Conservation (phyloP, 805 yeast genomes). For the Starmerella asiatica region DNA sequence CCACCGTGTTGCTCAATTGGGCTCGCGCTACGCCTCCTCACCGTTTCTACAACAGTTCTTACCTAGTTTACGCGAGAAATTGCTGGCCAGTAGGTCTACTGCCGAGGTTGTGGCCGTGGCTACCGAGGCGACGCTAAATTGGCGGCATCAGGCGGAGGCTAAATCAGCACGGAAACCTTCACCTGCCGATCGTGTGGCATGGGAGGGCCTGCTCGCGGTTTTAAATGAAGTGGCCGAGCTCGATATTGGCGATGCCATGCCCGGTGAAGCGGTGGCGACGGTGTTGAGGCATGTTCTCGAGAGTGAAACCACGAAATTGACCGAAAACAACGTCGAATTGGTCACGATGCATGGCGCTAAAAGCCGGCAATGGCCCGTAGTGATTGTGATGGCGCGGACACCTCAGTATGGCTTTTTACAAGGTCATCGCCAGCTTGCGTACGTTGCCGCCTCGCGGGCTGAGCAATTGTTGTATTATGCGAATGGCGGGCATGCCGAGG, state of each 20-base stretch:
- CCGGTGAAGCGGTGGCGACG: slow-evolving; percentile 2
- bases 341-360: slow-evolving; percentile 17
- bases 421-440: slow-evolving; percentile 13
- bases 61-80: neutral
- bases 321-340: slow-evolving; percentile 5
- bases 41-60: neutral
- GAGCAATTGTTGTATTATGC: slow-evolving; percentile 9
- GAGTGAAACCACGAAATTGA: neutral
- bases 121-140: neutral
- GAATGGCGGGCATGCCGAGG: slow-evolving; percentile 1
- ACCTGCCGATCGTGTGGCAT: neutral
- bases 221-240: neutral
- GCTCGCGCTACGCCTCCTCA: neutral
- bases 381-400: slow-evolving; percentile 9
- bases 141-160: neutral
- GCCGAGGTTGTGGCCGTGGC: neutral
- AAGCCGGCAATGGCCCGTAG: slow-evolving; percentile 18
- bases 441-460: slow-evolving; percentile 25
- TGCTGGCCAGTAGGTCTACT: neutral
- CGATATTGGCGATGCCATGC: neutral
- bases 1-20: neutral
- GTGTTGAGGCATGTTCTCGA: slow-evolving; percentile 2
- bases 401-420: neutral
- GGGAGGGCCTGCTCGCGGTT: neutral
- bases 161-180: neutral